Evolutionary conservation across 208 protist species (phyloP), one percentile per base, ranked within the genome.

Genomic region (Leishmania arabica): DNA sequence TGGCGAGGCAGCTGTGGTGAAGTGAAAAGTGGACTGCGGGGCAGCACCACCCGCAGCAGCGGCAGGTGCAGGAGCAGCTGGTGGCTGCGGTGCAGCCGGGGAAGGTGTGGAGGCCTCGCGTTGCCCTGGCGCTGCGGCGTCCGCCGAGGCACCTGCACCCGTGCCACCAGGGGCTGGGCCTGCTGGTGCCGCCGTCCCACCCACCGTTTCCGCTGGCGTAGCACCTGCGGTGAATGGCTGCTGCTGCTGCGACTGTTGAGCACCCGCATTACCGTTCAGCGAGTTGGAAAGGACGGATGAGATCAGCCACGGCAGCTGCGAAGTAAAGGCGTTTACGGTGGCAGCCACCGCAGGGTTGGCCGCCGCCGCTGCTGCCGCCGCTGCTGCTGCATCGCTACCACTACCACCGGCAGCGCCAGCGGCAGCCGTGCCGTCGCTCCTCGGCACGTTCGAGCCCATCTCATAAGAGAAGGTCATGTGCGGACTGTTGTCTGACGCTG

Each of bases 301-400:
- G 51, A 78, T 65, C 11, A 78, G 7, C 53, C 42, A 69, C 42
- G 75, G 75, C 19, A 78, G 53, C 51, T 66, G 75, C 53, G 75
- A 58, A 37, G 73, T 13, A 13, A 47, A 9, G 21, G 64, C 49
- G 54, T 78, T 80, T 51, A 85, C 77, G 62, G 70, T 75, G 49
- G 49, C 75, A 8, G 80, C 34, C 19, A 82, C 74, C 9, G 66
- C 58, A 54, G 69, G 37, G 9, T 75, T 31, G 53, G 49, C n/a
- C 27, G 24, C 69, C 3, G n/a, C 11, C 2, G 24, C 45, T 24
- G 34, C 49, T 37, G 70, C 27, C 45, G 24, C 69, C 15, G n/a
- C 13, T 13, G 45, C 49, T 5, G 40, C 45, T 17, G 69, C 69
- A 54, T 1, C 71, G 5, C 3, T n/a, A 24, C 5, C 58, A 37